Conservation (phyloP, 179 eudicot species). For the Nepenthes alata region DNA sequence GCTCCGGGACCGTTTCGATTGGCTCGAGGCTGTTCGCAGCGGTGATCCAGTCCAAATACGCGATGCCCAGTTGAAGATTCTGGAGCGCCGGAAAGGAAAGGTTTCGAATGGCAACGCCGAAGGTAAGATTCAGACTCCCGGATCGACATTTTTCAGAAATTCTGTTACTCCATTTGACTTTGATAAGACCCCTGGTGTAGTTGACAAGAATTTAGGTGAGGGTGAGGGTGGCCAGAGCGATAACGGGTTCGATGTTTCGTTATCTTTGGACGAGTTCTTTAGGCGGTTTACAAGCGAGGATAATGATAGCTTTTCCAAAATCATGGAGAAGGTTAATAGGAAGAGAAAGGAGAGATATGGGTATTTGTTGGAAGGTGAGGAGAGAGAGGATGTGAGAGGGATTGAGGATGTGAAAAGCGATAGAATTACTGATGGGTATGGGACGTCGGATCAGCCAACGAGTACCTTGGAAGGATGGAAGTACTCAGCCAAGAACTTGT, state of each 20-base stretch:
- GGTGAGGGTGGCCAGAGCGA: conserved; percentile 9
- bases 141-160: conserved; percentile 40
- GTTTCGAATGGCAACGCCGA: background rate
- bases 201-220: conserved; percentile 7
- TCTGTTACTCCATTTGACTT: conserved; percentile 35
- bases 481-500: conserved; percentile 65
- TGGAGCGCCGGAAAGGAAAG: conserved; percentile 54
- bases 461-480: conserved; percentile 75
- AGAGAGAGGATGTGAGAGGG: conserved; percentile 24
- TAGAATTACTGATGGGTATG: conserved; percentile 76
- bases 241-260: conserved; percentile 23
- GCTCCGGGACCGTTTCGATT: conserved; percentile 88
- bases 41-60: conserved; percentile 70
- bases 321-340: conserved; percentile 69
- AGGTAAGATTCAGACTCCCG: conserved; percentile 59
- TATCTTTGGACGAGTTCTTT: conserved; percentile 60
- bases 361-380: conserved; percentile 59
- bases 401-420: conserved; percentile 64
- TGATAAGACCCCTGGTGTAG: conserved; percentile 31
- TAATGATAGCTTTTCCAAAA: conserved; percentile 62
- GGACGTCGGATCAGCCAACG: conserved; percentile 75
- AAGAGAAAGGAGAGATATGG: conserved; percentile 67
- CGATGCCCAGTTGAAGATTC: conserved; percentile 78
- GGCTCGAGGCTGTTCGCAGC: conserved; percentile 64
- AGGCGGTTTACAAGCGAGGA: conserved; percentile 87